Conservation (phyloP, 2,329 filamentous ascomycete species). For the Spiromastix sp. region DNA sequence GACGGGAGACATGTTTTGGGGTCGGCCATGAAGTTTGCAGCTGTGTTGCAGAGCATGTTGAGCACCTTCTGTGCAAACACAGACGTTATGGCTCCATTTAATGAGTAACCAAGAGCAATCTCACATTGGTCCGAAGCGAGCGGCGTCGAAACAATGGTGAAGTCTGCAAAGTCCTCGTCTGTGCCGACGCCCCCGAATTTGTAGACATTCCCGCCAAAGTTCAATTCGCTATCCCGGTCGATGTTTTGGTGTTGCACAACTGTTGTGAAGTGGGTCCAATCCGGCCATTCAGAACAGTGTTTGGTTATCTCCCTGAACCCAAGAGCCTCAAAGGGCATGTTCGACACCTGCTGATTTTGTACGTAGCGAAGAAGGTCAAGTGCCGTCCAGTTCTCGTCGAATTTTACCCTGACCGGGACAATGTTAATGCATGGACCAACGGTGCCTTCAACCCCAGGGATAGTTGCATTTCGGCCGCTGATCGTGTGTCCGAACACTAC, state of each 20-base stretch:
- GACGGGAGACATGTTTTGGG: constrained; percentile 22
- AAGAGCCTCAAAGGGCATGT: constrained; percentile 45
- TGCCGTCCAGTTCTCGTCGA: constrained; percentile 42
- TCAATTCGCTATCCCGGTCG: constrained; percentile 25
- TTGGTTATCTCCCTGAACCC: constrained; percentile 45
- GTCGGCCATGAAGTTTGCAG: constrained; percentile 25
- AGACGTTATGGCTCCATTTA: constrained; percentile 24
- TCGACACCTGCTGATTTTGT: constrained; percentile 48
- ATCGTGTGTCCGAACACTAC: constrained; percentile 58
- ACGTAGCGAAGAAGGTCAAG: constrained; percentile 43
- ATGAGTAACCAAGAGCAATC: constrained; percentile 28
- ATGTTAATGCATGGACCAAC: constrained; percentile 60
- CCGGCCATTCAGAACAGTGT: constrained; percentile 31
- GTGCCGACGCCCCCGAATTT: constrained; percentile 29
- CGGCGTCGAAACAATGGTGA: constrained; percentile 29
- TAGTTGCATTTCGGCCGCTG: constrained; percentile 51
- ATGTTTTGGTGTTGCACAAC: constrained; percentile 31
- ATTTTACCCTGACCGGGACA: constrained; percentile 51
- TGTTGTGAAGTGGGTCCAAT: constrained; percentile 31
- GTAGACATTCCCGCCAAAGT: constrained; percentile 29
- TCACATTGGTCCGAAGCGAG: constrained; percentile 22
- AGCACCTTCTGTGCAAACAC: constrained; percentile 26
- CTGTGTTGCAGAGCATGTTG: constrained; percentile 31
- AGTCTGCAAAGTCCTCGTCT: constrained; percentile 30
- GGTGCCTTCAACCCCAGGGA: constrained; percentile 45